Evolutionary conservation across 768 basidiomycete genomes (phyloP), one percentile per base, ranked within the genome.

Genomic region (Lactarius hengduanensis): DNA sequence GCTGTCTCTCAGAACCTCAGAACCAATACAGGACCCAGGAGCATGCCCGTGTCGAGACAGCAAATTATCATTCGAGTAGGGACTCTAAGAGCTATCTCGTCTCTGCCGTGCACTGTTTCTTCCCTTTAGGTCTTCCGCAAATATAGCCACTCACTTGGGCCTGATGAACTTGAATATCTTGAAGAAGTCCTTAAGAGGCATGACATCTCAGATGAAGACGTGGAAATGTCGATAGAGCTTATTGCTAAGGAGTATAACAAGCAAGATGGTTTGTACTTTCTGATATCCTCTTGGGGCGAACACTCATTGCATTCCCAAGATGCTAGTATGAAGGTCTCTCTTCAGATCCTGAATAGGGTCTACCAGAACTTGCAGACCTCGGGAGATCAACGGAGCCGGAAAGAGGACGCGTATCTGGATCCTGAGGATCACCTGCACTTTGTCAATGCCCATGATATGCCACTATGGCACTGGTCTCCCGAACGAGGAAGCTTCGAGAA

Each of bases 371-470:
- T 94, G 64, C 89, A 92, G 74, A 85, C 86, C 62, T 84, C 87
- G 72, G 86, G 84, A 18, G 80, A 83, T 65, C 76, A 78, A 34
- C 75, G 80, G 9, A 72, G 71, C 50, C 77, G 76, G 43, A 73
- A 78, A 43, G 85, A 86, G 69, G 84, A 84, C 47, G 89, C 91
- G 54, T 75, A 83, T 9, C 80, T 94, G 30, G 92, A 95, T 70
- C 88, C 91, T 7, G 89, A 93, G 38, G 87, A 82, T 50, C 91
- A 97, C 74, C 77, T 98, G 34, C 86, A 87, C 72, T 80, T 98
- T 69, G 80, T 98, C 36, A 87, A 96, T 74, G 89, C 96, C 11
- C 96, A 94, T 72, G 94, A 96, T 60, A 98, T 98, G 95, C 97
- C 97, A 0, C 78, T 87, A 15, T 95, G 95, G 89, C 84, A 89